Base-by-base conservation (phyloP, 2,329 filamentous ascomycete genomes). In the Lizonia empirigonia region DNA sequence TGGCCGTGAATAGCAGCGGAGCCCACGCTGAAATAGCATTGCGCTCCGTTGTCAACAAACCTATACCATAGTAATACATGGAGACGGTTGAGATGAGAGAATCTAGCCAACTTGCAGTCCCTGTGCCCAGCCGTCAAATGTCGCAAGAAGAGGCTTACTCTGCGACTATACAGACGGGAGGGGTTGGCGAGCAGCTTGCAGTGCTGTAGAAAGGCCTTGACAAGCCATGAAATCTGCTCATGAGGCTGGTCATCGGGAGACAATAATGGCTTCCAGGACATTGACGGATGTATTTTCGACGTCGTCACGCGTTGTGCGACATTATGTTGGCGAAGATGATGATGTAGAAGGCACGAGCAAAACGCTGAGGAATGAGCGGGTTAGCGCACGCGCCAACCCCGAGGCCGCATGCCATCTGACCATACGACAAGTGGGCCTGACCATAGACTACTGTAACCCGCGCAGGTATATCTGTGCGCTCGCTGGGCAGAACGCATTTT, bases 301-400 rank as follows among this genome's bases (percentile, higher is more conserved):
- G 58, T 62, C 42, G 55, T 55, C 57, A 49, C 50, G 45, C 44
- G 35, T 42, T 50, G 57, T 59, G 56, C 39, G 40, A 59, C 52
- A 26, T 24, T 48, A 36, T 33, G 37, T 42, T 55, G 38, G 44
- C 30, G 37, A 49, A 51, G 59, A 60, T 57, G 44, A 53, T 37
- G 52, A 44, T 41, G 30, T 52, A 53, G 50, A 46, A 49, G 46
- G 50, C 24, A 48, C 36, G 29, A 33, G 50, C 23, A 44, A 30
- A 10, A 49, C 35, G 44, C 47, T 37, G 37, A 56, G 58, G 58
- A 54, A 58, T 37, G 54, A 59, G 53, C 46, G 42, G 52, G 48
- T 44, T 56, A 56, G 55, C 56, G 58, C 61, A 49, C 55, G 29
- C 50, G 39, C 38, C 23, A 44, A 47, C 58, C 13, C 27, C 27